Conservation (phyloP, 1,284 basidiomycete genomes). For the Veloporphyrellus conicus region DNA sequence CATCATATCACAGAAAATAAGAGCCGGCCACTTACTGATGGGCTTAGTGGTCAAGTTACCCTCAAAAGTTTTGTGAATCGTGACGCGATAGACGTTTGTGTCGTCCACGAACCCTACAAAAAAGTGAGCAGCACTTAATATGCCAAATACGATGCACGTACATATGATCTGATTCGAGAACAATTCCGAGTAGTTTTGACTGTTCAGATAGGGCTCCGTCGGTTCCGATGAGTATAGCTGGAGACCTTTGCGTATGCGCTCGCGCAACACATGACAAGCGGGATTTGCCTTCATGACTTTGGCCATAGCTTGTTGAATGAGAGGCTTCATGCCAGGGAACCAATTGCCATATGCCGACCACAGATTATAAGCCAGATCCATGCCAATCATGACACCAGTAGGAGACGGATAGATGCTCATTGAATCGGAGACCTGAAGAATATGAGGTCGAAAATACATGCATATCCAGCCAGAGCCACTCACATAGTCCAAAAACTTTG, state of each 20-base stretch:
- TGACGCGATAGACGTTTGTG: conserved; percentile 99
- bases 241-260: conserved; percentile 97
- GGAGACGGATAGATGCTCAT: conserved; percentile 99
- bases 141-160: conserved; percentile 33
- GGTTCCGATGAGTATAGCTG: conserved; percentile 99
- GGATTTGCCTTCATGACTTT: conserved; percentile 99
- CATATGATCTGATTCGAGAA: conserved; percentile 99
- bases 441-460: conserved; percentile 4
- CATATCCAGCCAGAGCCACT: conserved; percentile 21
- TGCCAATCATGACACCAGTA: conserved; percentile 96
- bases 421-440: conserved; percentile 73
- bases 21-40: conserved; percentile 61
- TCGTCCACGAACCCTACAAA: conserved; percentile 91
- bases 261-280: conserved; percentile 95
- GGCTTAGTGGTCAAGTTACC: conserved; percentile 99
- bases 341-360: conserved; percentile 99
- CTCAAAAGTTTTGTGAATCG: conserved; percentile 99
- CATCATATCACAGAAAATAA: not conserved
- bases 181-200: conserved; percentile 94
- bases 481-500: conserved; percentile 96
- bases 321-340: conserved; percentile 98
- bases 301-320: conserved; percentile 98
- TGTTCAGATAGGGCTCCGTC: conserved; percentile 98
- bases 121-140: conserved; percentile 9
- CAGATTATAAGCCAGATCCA: conserved; percentile 97